Base-by-base conservation (phyloP, 257 asterid species). In the Rhazya stricta region DNA sequence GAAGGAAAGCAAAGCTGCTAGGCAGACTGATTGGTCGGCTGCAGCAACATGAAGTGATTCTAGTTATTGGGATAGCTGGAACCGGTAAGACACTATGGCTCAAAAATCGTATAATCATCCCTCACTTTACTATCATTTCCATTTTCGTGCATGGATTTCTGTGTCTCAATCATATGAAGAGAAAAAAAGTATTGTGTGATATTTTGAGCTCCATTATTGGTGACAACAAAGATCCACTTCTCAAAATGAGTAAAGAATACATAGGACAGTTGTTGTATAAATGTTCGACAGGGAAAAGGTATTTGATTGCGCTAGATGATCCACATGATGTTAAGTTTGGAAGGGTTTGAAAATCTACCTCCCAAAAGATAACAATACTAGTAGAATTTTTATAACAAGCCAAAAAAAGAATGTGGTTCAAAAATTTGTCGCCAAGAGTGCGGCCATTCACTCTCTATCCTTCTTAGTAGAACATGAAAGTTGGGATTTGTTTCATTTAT, bases 231-330 rank as follows among this genome's bases (percentile, higher is more conserved):
- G 71, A 66, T 66, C 45, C 45, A 0, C 29, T 36, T 37, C 9
- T 27, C 6, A 25, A 21, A 13, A 34, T 34, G 67, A 57, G 42
- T 32, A 36, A 34, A 4, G 76, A 72, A 9, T 23, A 30, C 13
- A 46, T 72, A 37, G 62, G 60, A 37, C 34, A 34, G 30, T 30
- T 15, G 66, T 42, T 57, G 37, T 50, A 53, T 19, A 32, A 45
- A n/a, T 42, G 34, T 18, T 57, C 53, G 23, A 72, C 34, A 25
- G 75, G 51, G 6, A 21, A 19, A 25, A 72, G 29, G 43, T 72
- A 72, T 23, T 45, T 72, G 29, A 51, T 71, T 71, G 62, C 50
- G 3, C 18, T 71, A 19, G 75, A 71, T 71, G 75, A 51, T 32
- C 16, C 50, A 9, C 50, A 65, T 63, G 36, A n/a, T 46, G 39